These are phyloP conservation scores for Pterothamnion heteromorphum DNA, from an alignment of 31 red algal genomes.

Conservation along the genomic window DNA sequence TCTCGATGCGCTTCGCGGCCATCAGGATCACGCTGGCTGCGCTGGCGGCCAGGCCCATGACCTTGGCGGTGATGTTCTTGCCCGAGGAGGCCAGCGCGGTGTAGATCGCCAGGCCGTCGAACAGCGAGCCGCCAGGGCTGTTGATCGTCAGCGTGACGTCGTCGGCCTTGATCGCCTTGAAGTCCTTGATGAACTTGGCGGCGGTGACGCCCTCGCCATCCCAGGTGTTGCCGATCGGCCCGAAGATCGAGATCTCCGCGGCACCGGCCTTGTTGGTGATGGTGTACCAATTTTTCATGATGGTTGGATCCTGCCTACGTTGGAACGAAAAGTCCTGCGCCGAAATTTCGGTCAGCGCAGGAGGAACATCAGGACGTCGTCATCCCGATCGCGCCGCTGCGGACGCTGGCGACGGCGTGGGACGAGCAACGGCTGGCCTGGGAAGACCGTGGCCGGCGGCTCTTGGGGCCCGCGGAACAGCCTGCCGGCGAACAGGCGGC, in stretches of 20 bases:
- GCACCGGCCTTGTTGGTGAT: background rate
- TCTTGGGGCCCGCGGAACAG: no score
- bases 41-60: background rate
- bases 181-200: background rate
- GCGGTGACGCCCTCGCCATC: background rate
- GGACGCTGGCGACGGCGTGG: no score
- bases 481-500: no score
- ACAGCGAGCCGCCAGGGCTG: background rate
- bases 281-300: slow-evolving; percentile 7
- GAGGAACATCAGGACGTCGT: no score
- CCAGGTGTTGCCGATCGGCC: background rate
- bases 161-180: background rate
- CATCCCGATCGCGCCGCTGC: no score
- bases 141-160: background rate
- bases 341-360: no score
- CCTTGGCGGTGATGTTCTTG: background rate
- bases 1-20: background rate
- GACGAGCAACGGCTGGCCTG: no score
- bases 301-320: background rate
- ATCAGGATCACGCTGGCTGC: background rate
- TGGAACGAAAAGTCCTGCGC: no score
- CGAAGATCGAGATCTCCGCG: background rate
- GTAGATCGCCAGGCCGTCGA: background rate
- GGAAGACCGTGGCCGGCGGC: no score
- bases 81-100: background rate